Evolutionary conservation across 1,284 basidiomycete genomes (phyloP).

Genomic region (Ganoderma lucidum): DNA sequence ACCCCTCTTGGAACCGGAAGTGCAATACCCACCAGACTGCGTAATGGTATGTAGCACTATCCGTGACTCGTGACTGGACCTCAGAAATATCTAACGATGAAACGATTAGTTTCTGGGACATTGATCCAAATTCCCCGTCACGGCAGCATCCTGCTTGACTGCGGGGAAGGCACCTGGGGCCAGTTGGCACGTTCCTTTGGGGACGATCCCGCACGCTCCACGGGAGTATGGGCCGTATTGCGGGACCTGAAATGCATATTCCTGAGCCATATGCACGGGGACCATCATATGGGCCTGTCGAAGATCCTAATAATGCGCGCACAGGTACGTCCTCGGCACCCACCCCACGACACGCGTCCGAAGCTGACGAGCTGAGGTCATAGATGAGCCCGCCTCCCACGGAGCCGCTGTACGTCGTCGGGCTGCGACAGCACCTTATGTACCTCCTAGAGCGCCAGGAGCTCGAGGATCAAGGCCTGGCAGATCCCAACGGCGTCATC

Average conservation of each 20-base stretch:
- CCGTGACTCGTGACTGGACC: not conserved
- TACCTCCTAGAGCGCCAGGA: slow-evolving; percentile 74
- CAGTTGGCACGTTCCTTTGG: slow-evolving; percentile 88
- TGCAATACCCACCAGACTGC: slow-evolving; percentile 83
- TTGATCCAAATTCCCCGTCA: slow-evolving; percentile 73
- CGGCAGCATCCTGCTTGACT: slow-evolving; percentile 86
- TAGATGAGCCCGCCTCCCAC: slow-evolving; percentile 67
- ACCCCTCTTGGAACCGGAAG: slow-evolving; percentile 91
- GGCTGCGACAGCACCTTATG: slow-evolving; percentile 59
- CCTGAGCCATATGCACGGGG: slow-evolving; percentile 91
- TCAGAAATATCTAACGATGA: slow-evolving; percentile 6
- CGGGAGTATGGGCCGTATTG: slow-evolving; percentile 66
- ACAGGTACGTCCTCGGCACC: slow-evolving; percentile 54
- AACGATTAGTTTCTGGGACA: slow-evolving; percentile 72
- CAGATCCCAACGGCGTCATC: slow-evolving; percentile 57
- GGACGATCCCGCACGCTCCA: slow-evolving; percentile 47
- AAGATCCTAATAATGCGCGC: slow-evolving; percentile 79
- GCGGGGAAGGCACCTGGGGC: slow-evolving; percentile 92
- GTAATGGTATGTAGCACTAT: slow-evolving; percentile 70
- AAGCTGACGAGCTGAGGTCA: slow-evolving; percentile 9
- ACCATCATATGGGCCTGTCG: slow-evolving; percentile 90
- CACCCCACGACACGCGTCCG: slow-evolving; percentile 17
- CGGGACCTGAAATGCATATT: slow-evolving; percentile 83
- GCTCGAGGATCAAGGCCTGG: slow-evolving; percentile 73
- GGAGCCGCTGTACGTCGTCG: slow-evolving; percentile 77